Percentiles rank a stretch among this genome's conserved stretches.
These are phyloP conservation scores for Trichothecium roseum DNA, from an alignment of 2,329 filamentous ascomycete genomes.

Conservation along the genomic window DNA sequence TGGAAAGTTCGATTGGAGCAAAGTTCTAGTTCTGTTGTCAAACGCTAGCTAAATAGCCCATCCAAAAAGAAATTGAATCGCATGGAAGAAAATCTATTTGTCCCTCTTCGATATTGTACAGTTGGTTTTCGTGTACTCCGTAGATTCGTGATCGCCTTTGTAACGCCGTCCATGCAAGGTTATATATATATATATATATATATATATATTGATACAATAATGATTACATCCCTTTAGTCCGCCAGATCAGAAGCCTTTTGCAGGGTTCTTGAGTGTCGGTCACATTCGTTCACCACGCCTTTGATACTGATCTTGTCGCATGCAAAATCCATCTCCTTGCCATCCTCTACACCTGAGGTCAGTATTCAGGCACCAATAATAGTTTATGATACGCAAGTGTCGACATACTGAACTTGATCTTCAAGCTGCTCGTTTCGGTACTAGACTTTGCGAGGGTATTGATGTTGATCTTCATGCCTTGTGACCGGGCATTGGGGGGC, in stretches of 20 bases:
- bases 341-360: constrained; percentile 56
- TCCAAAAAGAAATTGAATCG: neutral
- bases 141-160: constrained; percentile 1
- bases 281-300: constrained; percentile 78
- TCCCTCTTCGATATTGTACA: constrained; percentile 1
- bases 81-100: neutral
- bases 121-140: too few relatives aligned
- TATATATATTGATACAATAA: constrained; percentile 11
- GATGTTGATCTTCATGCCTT: constrained; percentile 67
- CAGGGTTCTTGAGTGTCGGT: constrained; percentile 75
- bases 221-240: constrained; percentile 21
- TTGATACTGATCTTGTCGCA: constrained; percentile 74
- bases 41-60: neutral
- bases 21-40: neutral
- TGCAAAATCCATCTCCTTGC: constrained; percentile 79
- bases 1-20: too few relatives aligned
- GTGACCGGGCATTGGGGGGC: constrained; percentile 64
- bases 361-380: neutral
- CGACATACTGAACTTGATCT: constrained; percentile 74
- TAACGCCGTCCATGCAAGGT: constrained; percentile 23
- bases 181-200: constrained; percentile 11
- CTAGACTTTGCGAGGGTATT: constrained; percentile 63
- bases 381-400: neutral
- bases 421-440: constrained; percentile 56
- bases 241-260: constrained; percentile 73